Evolutionary conservation across 2,329 filamentous ascomycete genomes (phyloP).

Genomic region (Talaromyces rugulosus): DNA sequence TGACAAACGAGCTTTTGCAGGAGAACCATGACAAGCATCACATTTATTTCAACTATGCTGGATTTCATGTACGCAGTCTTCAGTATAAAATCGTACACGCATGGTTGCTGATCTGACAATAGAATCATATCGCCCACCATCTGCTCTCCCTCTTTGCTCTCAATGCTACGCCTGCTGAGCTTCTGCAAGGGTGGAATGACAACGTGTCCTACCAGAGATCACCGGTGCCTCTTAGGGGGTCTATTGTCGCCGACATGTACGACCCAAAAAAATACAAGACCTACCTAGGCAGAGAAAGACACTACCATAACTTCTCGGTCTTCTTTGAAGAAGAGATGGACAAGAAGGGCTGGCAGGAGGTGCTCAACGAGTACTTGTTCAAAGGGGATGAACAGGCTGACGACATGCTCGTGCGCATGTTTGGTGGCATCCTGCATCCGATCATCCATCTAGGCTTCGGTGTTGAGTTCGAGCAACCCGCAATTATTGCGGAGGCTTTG

Average conservation of each 20-base stretch:
- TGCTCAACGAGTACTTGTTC: constrained; percentile 66
- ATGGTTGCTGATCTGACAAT: background rate
- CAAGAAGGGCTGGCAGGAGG: constrained; percentile 55
- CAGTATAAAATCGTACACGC: background rate
- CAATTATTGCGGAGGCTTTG: constrained; percentile 73
- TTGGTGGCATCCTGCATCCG: constrained; percentile 69
- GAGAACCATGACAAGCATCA: constrained; percentile 69
- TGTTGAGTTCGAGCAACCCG: constrained; percentile 75
- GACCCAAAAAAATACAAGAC: constrained; percentile 54
- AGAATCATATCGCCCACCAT: constrained; percentile 73
- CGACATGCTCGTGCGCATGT: constrained; percentile 66
- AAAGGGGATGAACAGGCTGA: constrained; percentile 60
- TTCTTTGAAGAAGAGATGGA: constrained; percentile 76
- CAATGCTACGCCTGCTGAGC: constrained; percentile 55
- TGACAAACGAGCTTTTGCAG: constrained; percentile 63
- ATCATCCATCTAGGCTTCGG: constrained; percentile 83
- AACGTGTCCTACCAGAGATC: constrained; percentile 66
- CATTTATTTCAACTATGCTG: constrained; percentile 70
- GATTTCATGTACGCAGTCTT: constrained; percentile 59
- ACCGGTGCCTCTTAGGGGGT: constrained; percentile 42
- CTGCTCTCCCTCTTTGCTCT: constrained; percentile 73
- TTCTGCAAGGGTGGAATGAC: constrained; percentile 61
- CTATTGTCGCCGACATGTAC: constrained; percentile 52
- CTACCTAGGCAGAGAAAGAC: constrained; percentile 58
- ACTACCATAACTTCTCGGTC: constrained; percentile 69